A percentile compares a stretch with the other conserved stretches of the same genome.
Evolutionary conservation across 2,329 filamentous ascomycete genomes (phyloP).

Genomic region (Grosmannia clavigera): DNA sequence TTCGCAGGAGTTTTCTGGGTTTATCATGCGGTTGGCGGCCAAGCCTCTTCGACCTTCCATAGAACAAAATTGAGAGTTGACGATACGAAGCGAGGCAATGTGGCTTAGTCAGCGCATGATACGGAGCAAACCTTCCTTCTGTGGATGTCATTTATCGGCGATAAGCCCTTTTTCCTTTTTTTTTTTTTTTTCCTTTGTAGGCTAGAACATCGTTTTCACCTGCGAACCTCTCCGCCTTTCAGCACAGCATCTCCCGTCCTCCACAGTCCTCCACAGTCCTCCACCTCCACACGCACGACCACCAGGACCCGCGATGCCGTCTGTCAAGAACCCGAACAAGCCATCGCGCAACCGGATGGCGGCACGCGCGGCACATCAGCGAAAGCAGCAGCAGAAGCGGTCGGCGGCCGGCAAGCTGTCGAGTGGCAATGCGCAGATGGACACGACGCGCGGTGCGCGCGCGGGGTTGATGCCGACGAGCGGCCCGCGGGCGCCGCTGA

Average conservation of each 20-base stretch:
- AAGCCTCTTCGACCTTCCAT: not conserved
- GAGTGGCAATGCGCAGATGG: conserved; percentile 19
- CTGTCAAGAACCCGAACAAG: conserved; percentile 46
- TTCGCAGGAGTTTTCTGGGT: not conserved
- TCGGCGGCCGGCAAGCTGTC: conserved; percentile 18
- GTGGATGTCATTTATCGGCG: not conserved
- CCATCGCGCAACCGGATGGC: conserved; percentile 40
- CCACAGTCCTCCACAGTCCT: too few relatives aligned
- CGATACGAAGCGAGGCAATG: not conserved
- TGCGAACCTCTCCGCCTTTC: not conserved
- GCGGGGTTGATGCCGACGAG: conserved; percentile 42
- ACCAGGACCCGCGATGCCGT: conserved; percentile 29
- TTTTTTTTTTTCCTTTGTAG: not conserved
- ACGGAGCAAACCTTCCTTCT: too few relatives aligned
- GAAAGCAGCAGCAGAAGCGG: conserved; percentile 30
- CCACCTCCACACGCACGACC: not conserved
- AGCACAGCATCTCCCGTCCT: not conserved
- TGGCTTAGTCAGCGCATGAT: too few relatives aligned
- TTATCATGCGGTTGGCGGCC: not conserved
- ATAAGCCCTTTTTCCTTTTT: not conserved
- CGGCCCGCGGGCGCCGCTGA: conserved; percentile 37
- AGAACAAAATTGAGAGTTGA: not conserved
- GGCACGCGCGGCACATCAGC: conserved; percentile 31
- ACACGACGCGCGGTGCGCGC: conserved; percentile 36
- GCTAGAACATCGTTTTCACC: not conserved